Base-by-base conservation (phyloP, 345 rosid species). In the Zanthoxylum bungeanum region DNA sequence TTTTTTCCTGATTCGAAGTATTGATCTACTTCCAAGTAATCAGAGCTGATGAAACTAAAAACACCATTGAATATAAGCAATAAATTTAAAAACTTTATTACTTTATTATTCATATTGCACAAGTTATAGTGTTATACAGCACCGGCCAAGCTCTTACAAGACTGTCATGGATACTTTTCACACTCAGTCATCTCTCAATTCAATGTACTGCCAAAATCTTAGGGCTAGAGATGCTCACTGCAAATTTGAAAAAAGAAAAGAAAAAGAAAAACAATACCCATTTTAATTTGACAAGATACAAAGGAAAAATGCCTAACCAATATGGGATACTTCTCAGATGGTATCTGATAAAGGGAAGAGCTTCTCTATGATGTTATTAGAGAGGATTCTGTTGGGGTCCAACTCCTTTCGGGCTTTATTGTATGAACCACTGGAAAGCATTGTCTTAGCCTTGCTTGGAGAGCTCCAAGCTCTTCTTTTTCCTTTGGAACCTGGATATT, bases 351-450 rank as follows among this genome's bases (percentile, higher is more conserved):
- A 58, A 1, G 98, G 98, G 82, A 96, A 95, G 76, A 95, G 82
- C 87, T 91, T 95, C 71, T 91, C 96, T 64, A 93, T 81, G 75
- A 83, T 80, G 79, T 82, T 89, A 75, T 93, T 93, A 33, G 97
- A 89, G 72, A 93, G 97, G 68, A 91, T 91, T 77, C 87, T 79
- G 80, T 93, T 91, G 57, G 98, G 98, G 73, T 95, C 98, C 78
- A 92, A 72, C 76, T 89, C 90, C 71, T 74, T 89, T 25, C 93
- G 79, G 21, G 91, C 91, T 80, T 81, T 84, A 78, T 81, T 86
- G 77, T 84, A 92, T 28, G 89, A 83, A 71, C 92, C 46, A 90
- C 88, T 0, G 93, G 89, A 73, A 88, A 89, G 19, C 93, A 90
- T 75, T 65, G 80, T 76, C 89, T 82, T 65, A 89, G 81, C 83